These are phyloP conservation scores for Lathyrus oleraceus DNA, from an alignment of 306 rosid genomes.

Conservation along the genomic window DNA sequence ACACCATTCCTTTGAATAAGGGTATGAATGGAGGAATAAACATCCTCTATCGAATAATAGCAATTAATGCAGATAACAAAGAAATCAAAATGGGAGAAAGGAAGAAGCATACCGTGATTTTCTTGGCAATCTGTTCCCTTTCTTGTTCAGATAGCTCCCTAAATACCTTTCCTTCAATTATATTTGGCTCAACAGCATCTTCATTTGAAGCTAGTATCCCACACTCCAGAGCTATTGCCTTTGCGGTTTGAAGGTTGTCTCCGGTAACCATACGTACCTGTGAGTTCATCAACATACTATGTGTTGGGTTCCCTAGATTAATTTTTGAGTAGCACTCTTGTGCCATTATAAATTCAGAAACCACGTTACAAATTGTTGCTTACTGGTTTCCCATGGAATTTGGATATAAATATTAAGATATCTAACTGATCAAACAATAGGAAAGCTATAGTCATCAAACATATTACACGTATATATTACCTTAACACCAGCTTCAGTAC, in stretches of 20 bases:
- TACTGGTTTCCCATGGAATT: conserved; percentile 17
- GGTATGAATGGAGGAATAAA: conserved; percentile 13
- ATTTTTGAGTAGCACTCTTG: conserved; percentile 24
- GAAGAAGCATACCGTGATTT: conserved; percentile 56
- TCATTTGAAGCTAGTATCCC: conserved; percentile 73
- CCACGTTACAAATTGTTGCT: not conserved
- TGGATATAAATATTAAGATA: conserved; percentile 20
- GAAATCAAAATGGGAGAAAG: conserved; percentile 14
- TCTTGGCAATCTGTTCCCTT: conserved; percentile 70
- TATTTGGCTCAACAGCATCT: conserved; percentile 71
- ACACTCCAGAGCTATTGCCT: conserved; percentile 95
- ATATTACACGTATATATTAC: conserved; percentile 46
- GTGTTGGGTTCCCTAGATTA: conserved; percentile 34
- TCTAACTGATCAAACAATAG: conserved; percentile 19
- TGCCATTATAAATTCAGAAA: conserved; percentile 31
- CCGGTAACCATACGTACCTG: conserved; percentile 99
- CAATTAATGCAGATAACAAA: conserved; percentile 23
- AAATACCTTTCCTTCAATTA: conserved; percentile 88
- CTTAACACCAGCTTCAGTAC: conserved; percentile 93
- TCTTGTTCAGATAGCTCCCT: conserved; percentile 74
- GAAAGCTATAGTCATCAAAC: conserved; percentile 21
- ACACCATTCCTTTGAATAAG: conserved; percentile 26
- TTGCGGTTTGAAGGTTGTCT: conserved; percentile 93
- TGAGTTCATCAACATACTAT: conserved; percentile 27
- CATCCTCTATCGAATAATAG: conserved; percentile 28